A percentile compares a stretch with the other conserved stretches of the same genome.
Conservation (phyloP, 768 basidiomycete species). For the Termitomyces sp. region DNA sequence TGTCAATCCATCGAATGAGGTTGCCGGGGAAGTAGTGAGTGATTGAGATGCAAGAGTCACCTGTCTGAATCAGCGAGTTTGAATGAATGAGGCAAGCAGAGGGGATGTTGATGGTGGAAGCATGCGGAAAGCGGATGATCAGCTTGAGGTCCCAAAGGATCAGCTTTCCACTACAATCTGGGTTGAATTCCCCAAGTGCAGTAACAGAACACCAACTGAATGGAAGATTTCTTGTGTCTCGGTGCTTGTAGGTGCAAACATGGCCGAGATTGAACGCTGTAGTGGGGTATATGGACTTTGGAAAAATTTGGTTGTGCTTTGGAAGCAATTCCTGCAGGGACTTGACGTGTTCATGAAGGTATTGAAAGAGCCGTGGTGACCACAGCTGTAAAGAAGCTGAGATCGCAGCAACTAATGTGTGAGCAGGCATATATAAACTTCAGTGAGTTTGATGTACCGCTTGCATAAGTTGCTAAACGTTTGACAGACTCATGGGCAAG, state of each 20-base stretch:
- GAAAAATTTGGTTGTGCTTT: not conserved
- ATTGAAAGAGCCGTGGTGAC: no score
- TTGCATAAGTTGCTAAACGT: not conserved
- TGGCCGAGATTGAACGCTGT: not conserved
- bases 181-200: not conserved
- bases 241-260: not conserved
- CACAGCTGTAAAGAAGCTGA: no score
- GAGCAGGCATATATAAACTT: no score
- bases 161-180: not conserved
- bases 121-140: not conserved
- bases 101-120: not conserved
- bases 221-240: not conserved
- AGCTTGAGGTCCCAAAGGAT: not conserved
- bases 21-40: no score
- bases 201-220: not conserved
- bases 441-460: not conserved
- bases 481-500: not conserved
- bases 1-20: no score
- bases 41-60: no score
- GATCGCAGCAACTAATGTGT: no score
- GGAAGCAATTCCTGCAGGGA: not conserved
- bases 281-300: not conserved
- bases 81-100: not conserved
- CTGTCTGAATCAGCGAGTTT: not conserved
- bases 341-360: no score